These are phyloP conservation scores for Candida dubliniensis DNA, from an alignment of 1,139 yeast genomes.

Conservation along the genomic window DNA sequence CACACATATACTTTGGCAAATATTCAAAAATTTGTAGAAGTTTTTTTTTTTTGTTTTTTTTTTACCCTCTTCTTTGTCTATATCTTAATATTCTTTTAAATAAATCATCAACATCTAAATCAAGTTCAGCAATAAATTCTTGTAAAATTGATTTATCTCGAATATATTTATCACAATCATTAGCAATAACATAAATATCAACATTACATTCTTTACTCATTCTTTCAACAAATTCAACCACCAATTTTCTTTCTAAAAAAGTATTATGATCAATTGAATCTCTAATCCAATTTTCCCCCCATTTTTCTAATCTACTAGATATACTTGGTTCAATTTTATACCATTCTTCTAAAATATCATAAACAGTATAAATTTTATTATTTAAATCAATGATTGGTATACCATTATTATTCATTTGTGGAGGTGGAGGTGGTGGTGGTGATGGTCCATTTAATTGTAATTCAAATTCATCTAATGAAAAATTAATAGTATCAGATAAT, in stretches of 20 bases:
- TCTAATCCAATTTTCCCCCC: slow-evolving; percentile 17
- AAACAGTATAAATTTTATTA: slow-evolving; percentile 16
- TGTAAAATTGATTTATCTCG: slow-evolving; percentile 17
- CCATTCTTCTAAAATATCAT: slow-evolving; percentile 20
- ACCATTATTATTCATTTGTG: not conserved
- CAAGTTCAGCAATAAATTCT: slow-evolving; percentile 19
- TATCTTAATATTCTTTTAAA: slow-evolving; percentile 14
- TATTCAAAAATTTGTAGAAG: too few relatives aligned
- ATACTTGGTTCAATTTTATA: slow-evolving; percentile 13
- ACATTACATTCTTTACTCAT: slow-evolving; percentile 14
- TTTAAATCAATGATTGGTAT: slow-evolving; percentile 16
- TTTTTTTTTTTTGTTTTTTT: too few relatives aligned
- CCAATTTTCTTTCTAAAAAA: slow-evolving; percentile 14
- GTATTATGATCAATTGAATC: slow-evolving; percentile 18
- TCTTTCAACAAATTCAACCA: slow-evolving; percentile 16
- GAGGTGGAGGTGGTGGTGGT: slow-evolving; percentile 6
- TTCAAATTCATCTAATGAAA: slow-evolving; percentile 10
- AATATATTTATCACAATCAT: slow-evolving; percentile 18
- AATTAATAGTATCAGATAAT: slow-evolving; percentile 8
- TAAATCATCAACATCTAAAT: slow-evolving; percentile 16
- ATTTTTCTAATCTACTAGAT: slow-evolving; percentile 11
- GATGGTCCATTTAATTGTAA: slow-evolving; percentile 3
- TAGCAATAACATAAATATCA: slow-evolving; percentile 16
- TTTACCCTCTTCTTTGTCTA: slow-evolving; percentile 13
- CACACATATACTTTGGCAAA: too few relatives aligned